Base-by-base conservation (phyloP, 257 asterid species). In the Knoxia roxburghii region DNA sequence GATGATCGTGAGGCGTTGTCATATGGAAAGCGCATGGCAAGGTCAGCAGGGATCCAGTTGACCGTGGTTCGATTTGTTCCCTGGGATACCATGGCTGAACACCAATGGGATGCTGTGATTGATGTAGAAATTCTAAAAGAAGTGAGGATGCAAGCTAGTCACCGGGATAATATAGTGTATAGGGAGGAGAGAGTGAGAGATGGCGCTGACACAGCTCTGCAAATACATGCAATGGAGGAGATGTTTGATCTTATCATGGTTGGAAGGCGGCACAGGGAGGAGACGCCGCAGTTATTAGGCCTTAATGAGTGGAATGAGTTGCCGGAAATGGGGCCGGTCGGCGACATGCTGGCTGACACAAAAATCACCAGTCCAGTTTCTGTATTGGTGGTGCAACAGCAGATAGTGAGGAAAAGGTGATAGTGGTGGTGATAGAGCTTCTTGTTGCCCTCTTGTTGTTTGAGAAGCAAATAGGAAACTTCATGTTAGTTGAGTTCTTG, bases 1-100 rank as follows among this genome's bases (percentile, higher is more conserved):
- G 98, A 92, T 45, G 98, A 92, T 20, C 81, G 97, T 0, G 98
- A 92, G 77, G 92, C 96, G 0, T 27, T 92, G 71, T 84, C 97
- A 0, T 89, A 89, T 24, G 89, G 83, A 0, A 79, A 65, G 18
- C 78, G 98, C 4, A 84, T 87, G 95, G 88, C 89, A 6, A 72
- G 76, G 9, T 84, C 90, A 8, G 78, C 85, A 0, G 85, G 60
- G 7, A 69, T 89, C 26, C 76, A 77, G 33, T 48, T 92, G 74
- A 86, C 95, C 0, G 89, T 87, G 12, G 80, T 92, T 3, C 73
- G 96, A 48, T 86, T 84, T 39, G 88, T 87, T 7, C 74, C 98
- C 0, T 76, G 83, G 87, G 98, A 89, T 39, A 72, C 80, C 0
- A 72, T 65, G 1, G 85, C 80, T 1, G 88, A 83, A 43, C 83